phyloP scores from a whole-genome alignment of 208 protist genomes.

The Lotmaria passim region DNA sequence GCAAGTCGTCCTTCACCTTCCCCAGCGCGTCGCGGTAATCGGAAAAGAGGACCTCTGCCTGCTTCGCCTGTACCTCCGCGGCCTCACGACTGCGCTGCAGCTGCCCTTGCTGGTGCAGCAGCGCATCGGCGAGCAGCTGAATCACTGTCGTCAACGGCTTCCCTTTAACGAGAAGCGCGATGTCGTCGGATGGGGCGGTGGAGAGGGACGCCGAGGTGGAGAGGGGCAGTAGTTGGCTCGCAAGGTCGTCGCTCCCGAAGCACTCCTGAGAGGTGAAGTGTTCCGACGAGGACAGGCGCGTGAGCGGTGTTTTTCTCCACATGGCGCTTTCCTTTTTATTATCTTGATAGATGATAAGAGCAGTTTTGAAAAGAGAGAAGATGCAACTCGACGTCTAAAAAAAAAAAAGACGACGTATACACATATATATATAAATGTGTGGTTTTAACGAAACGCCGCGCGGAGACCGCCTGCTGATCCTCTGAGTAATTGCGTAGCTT shows the following conservation, averaged over 20 bases:
- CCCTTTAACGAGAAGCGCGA: slow-evolving; percentile 14
- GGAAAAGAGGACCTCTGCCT: neutral
- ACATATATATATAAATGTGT: too few species aligned
- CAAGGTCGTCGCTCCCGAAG: neutral
- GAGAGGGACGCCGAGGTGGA: neutral
- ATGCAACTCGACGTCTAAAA: too few species aligned
- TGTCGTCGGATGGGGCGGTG: neutral
- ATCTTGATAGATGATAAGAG: neutral
- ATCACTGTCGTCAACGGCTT: slow-evolving; percentile 1
- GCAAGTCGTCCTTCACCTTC: slow-evolving; percentile 1
- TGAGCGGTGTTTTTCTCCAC: neutral
- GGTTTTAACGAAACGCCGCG: too few species aligned
- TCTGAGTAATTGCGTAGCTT: too few species aligned
- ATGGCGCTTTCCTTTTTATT: neutral
- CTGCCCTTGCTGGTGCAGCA: slow-evolving; percentile 10
- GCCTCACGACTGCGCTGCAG: neutral
- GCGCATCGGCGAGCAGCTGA: slow-evolving; percentile 12
- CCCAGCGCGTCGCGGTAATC: neutral
- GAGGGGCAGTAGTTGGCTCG: slow-evolving; percentile 3
- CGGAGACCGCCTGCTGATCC: too few species aligned
- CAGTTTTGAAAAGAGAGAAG: too few species aligned
- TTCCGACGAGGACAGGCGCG: neutral
- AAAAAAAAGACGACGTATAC: too few species aligned
- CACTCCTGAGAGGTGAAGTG: neutral
- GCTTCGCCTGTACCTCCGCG: neutral